Conservation (phyloP, 768 basidiomycete species). For the Tephrocybe rancida region DNA sequence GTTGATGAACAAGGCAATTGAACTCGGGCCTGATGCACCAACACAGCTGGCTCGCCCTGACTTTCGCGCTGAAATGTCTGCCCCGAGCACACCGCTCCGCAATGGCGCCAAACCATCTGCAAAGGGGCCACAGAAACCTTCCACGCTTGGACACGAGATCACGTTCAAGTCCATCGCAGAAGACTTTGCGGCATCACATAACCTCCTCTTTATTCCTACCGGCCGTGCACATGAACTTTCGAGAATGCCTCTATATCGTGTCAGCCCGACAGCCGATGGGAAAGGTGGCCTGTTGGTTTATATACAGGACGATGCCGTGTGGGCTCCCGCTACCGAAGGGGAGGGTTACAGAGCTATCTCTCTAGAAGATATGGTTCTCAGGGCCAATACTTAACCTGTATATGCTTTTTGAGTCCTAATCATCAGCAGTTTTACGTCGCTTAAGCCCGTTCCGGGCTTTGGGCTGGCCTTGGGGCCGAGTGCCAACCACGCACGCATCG, state of each 20-base stretch:
- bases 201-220: constrained; percentile 87
- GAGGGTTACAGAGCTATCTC: constrained; percentile 77
- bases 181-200: constrained; percentile 82
- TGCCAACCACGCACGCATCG: too few species aligned
- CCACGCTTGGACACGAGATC: constrained; percentile 73
- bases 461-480: too few species aligned
- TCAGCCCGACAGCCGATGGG: constrained; percentile 78
- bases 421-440: too few species aligned
- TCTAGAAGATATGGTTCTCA: constrained; percentile 86
- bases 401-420: too few species aligned
- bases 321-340: constrained; percentile 62
- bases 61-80: constrained; percentile 48
- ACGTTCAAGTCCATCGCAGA: constrained; percentile 95
- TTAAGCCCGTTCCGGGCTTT: too few species aligned
- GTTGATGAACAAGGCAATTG: constrained; percentile 93
- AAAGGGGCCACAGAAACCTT: constrained; percentile 37
- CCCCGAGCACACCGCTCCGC: constrained; percentile 28
- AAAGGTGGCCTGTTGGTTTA: constrained; percentile 89
- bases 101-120: constrained; percentile 29
- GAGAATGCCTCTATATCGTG: constrained; percentile 87
- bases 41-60: constrained; percentile 70
- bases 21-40: constrained; percentile 79
- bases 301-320: constrained; percentile 91
- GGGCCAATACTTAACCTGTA: constrained; percentile 37
- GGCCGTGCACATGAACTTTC: constrained; percentile 84